phyloP scores from a whole-genome alignment of 2,329 filamentous ascomycete species.

The Helotiales sp. region DNA sequence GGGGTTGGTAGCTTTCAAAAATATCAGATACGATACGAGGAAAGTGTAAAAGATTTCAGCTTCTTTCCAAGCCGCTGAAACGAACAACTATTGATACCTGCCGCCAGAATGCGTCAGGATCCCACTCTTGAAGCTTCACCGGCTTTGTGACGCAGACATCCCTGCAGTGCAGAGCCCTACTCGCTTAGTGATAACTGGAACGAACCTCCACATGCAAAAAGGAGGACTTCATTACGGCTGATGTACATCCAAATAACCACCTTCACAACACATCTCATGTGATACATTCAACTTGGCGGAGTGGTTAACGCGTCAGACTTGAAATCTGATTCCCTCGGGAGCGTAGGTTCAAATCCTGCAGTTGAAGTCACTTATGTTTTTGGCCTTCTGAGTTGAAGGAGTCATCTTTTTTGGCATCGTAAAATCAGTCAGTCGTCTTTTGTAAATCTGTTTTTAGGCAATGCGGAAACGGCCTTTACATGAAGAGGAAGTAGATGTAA shows the following conservation, averaged over 20 bases:
- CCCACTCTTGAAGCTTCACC: background rate
- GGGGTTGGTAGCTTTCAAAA: background rate
- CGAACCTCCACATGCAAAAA: background rate
- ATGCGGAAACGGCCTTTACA: too few relatives aligned
- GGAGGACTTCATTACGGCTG: background rate
- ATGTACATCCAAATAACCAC: background rate
- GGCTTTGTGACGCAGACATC: background rate
- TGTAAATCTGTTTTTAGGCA: too few relatives aligned
- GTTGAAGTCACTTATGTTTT: background rate
- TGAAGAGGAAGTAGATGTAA: too few relatives aligned
- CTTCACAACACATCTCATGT: background rate
- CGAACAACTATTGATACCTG: background rate
- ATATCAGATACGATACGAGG: too few relatives aligned
- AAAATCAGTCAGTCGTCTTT: too few relatives aligned
- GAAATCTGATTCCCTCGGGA: constrained; percentile 17
- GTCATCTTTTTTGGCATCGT: too few relatives aligned
- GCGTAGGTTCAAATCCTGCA: constrained; percentile 22
- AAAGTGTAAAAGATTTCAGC: background rate
- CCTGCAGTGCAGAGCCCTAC: background rate
- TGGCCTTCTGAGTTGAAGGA: too few relatives aligned
- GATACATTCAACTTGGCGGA: constrained; percentile 7
- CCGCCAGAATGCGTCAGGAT: background rate
- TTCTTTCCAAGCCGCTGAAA: background rate
- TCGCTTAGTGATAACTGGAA: background rate
- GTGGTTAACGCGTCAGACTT: constrained; percentile 22